These are phyloP conservation scores for Mitragyna speciosa DNA, from an alignment of 257 asterid species.

Conservation along the genomic window DNA sequence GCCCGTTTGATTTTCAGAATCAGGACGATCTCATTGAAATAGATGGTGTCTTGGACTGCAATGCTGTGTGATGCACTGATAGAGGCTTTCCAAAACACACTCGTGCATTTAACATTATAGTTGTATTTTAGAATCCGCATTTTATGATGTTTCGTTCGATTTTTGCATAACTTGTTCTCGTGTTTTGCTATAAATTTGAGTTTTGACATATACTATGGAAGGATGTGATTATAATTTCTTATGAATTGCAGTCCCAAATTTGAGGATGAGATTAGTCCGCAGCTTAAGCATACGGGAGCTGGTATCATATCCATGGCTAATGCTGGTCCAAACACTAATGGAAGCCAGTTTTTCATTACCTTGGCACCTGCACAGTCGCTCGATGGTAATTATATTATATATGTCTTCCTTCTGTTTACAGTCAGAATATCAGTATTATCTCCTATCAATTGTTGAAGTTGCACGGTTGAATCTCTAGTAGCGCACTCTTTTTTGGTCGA, in stretches of 20 bases:
- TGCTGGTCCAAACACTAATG: constrained; percentile 98
- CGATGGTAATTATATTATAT: constrained; percentile 54
- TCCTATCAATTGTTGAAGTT: not conserved
- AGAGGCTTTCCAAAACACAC: not conserved
- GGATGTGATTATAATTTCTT: not conserved
- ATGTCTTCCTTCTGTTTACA: not conserved
- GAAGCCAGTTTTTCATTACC: constrained; percentile 96
- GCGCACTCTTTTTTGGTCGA: not conserved
- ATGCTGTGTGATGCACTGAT: not conserved
- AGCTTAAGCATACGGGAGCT: constrained; percentile 97
- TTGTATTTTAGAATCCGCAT: not conserved
- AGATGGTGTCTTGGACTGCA: too few species aligned
- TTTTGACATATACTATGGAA: not conserved
- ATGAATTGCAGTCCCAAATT: constrained; percentile 69
- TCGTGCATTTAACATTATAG: not conserved
- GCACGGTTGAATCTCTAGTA: not conserved
- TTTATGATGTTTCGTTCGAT: not conserved
- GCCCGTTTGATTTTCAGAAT: not conserved
- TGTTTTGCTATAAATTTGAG: not conserved
- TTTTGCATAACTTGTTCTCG: not conserved
- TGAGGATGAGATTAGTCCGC: constrained; percentile 81
- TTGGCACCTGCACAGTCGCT: constrained; percentile 94
- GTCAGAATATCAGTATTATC: not conserved
- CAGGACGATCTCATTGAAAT: not conserved
- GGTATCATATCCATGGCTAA: constrained; percentile 98